Base-by-base conservation (phyloP, 768 basidiomycete genomes). In the Suillus cothurnatus region DNA sequence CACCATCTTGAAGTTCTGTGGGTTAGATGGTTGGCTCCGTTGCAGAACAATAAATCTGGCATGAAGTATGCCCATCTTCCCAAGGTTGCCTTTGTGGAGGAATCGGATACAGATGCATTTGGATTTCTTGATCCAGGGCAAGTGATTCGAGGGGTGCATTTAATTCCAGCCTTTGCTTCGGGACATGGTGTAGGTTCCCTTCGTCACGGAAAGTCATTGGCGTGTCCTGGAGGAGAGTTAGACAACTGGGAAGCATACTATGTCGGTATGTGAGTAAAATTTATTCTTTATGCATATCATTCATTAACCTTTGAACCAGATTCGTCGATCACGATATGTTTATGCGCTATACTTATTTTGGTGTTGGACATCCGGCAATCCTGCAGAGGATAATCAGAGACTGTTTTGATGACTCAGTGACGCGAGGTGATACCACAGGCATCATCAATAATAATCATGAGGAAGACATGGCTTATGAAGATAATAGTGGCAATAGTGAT, bases 111-210 rank as follows among this genome's bases (percentile, higher is more conserved):
- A 6, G 52, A 57, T 38, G 59, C 64, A 36, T 67, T 55, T 38
- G 64, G 66, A 6, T 67, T 67, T 55, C 21, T 67, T 17, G n/a
- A 67, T 45, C 66, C 64, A 19, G 31, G 14, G 0, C 36, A 64
- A 34, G 56, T 67, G 9, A 7, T 67, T 2, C 15, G 64, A 23
- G 60, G 58, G 11, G 64, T 52, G 9, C 66, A 64, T 49, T 1
- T 67, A 26, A 67, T 67, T 19, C 66, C 66, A 6, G 58, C 50
- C 0, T 67, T 67, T 56, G 38, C 59, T 0, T 47, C 45, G 1
- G 4, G 6, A 12, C 1, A 11, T 1, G n/a, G 45, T 23, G n/a
- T 47, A 12, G 23, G n/a, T 8, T 0, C 45, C 3, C 45, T 47
- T 0, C 11, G 9, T 4, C 9, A 23, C 23, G 45, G 45, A 12